Conservation (phyloP, 2,329 filamentous ascomycete genomes). For the Cryoendolithus antarcticus region DNA sequence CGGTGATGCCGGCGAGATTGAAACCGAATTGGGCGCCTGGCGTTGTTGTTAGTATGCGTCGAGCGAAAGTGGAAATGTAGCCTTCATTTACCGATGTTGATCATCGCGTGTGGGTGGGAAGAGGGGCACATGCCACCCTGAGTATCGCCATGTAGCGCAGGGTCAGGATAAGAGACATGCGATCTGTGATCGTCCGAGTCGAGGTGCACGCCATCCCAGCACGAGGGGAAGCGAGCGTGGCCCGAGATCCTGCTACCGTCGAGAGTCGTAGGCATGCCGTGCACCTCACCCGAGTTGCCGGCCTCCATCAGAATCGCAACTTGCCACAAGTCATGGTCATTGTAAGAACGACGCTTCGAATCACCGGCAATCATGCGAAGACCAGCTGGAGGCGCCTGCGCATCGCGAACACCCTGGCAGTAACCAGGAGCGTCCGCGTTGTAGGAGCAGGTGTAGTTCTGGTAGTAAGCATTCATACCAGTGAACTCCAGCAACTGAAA, state of each 20-base stretch:
- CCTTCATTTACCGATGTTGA: constrained; percentile 29
- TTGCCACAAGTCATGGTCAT: constrained; percentile 2
- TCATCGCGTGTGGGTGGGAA: constrained; percentile 39
- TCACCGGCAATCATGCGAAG: constrained; percentile 61
- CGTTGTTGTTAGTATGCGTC: too few relatives aligned
- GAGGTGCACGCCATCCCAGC: constrained; percentile 52
- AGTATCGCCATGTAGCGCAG: constrained; percentile 11
- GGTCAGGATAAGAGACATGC: constrained; percentile 51
- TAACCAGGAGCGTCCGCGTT: constrained; percentile 2
- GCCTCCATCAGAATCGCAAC: constrained; percentile 2
- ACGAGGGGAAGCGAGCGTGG: constrained; percentile 60
- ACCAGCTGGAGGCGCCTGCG: constrained; percentile 51
- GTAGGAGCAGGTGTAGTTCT: constrained; percentile 4
- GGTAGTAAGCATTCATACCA: constrained; percentile 61
- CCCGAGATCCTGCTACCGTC: constrained; percentile 36
- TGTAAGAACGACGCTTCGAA: constrained; percentile 22
- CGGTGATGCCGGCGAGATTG: constrained; percentile 48
- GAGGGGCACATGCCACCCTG: constrained; percentile 37
- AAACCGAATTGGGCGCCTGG: constrained; percentile 18
- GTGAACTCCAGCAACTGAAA: constrained; percentile 11
- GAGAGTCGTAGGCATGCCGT: constrained; percentile 3
- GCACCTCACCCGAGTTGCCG: constrained; percentile 1
- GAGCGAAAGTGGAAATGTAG: too few relatives aligned
- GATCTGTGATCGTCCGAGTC: constrained; percentile 48
- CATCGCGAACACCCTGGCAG: constrained; percentile 1